Evolutionary conservation across 73 alveolate genomes (phyloP).

Genomic region (Paramecium pentaurelia): DNA sequence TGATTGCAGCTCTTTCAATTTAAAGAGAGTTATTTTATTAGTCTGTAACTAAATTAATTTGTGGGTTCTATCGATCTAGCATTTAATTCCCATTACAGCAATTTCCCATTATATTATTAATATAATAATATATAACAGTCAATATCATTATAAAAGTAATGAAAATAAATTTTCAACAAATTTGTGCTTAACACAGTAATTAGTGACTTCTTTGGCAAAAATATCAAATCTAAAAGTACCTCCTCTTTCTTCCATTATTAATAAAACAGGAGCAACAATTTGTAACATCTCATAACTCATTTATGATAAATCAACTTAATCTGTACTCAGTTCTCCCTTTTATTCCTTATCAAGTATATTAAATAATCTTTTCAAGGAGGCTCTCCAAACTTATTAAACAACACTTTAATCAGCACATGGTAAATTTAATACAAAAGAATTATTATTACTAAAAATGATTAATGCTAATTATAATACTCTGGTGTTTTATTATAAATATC

Average conservation of each 20-base stretch:
- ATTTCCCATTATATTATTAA: neutral
- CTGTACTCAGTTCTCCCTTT: neutral
- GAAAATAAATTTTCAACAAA: slow-evolving; percentile 27
- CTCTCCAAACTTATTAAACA: slow-evolving; percentile 12
- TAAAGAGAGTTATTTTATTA: neutral
- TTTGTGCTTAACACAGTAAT: slow-evolving; percentile 24
- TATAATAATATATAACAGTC: neutral
- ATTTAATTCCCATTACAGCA: neutral
- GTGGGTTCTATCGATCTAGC: neutral
- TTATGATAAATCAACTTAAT: neutral
- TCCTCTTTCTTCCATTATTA: neutral
- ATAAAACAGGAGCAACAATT: neutral
- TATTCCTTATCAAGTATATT: neutral
- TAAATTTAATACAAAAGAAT: neutral
- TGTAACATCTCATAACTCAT: neutral
- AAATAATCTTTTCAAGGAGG: neutral
- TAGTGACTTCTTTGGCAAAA: neutral
- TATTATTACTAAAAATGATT: neutral
- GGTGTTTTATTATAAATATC: neutral
- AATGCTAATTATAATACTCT: neutral
- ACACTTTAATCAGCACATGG: neutral
- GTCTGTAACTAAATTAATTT: neutral
- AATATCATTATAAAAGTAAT: slow-evolving; percentile 4
- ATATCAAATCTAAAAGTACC: neutral
- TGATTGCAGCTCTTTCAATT: neutral